phyloP scores from a whole-genome alignment of 129 eudicot genomes.

The Centrapalus pauciflorus region DNA sequence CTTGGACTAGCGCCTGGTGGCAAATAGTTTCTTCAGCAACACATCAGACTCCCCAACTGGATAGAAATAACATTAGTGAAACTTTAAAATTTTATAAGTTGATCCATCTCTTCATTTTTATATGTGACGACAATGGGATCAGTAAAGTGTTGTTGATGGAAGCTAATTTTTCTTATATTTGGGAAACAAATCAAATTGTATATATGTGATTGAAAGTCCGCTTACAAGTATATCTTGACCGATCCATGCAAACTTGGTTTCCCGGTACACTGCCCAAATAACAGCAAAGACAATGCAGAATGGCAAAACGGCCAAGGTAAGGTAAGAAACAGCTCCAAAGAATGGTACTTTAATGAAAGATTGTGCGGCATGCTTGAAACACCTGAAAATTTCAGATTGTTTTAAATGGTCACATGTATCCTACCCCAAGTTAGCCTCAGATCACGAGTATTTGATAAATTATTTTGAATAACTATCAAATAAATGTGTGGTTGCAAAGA shows the following conservation, averaged over 20 bases:
- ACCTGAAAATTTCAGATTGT: constrained; percentile 45
- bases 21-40: too few species aligned
- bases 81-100: not conserved
- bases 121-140: not conserved
- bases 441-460: not conserved
- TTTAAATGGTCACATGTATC: not conserved
- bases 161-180: not conserved
- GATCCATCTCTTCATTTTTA: not conserved
- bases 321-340: constrained; percentile 71
- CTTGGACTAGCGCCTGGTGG: too few species aligned
- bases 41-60: too few species aligned
- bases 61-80: constrained; percentile 15
- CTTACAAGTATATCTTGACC: constrained; percentile 93
- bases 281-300: constrained; percentile 75
- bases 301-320: constrained; percentile 75
- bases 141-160: not conserved
- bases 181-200: not conserved
- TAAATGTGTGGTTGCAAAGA: not conserved
- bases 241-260: constrained; percentile 65
- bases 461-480: too few species aligned
- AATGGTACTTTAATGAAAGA: constrained; percentile 63
- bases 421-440: constrained; percentile 2
- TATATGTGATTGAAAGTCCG: constrained; percentile 3
- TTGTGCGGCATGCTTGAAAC: constrained; percentile 61
- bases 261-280: constrained; percentile 72